A percentile compares a stretch with the other conserved stretches of the same genome.
phyloP scores from a whole-genome alignment of 2,329 filamentous ascomycete species.

The Aspergillus carbonarius region DNA sequence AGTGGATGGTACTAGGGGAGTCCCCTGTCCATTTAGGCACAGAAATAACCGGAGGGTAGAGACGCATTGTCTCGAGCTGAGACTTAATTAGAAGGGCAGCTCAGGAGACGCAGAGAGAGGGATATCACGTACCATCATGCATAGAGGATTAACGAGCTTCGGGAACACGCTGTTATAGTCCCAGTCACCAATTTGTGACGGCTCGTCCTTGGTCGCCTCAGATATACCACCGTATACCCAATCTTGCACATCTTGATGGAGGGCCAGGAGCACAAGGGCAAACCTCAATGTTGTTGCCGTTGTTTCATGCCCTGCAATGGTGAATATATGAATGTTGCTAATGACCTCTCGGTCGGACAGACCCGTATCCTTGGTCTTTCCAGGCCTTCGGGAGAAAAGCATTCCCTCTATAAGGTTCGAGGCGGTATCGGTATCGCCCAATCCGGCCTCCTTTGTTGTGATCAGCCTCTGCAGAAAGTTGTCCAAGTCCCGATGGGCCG shows the following conservation, averaged over 20 bases:
- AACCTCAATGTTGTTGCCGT: slow-evolving; percentile 49
- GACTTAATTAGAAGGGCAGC: slow-evolving; percentile 13
- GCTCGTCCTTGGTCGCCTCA: slow-evolving; percentile 20
- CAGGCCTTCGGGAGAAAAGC: slow-evolving; percentile 7
- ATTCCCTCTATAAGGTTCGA: slow-evolving; percentile 19
- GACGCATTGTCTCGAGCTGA: slow-evolving; percentile 46
- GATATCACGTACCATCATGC: slow-evolving; percentile 19
- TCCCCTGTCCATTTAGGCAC: slow-evolving; percentile 31
- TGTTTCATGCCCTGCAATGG: slow-evolving; percentile 54
- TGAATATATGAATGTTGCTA: slow-evolving; percentile 52
- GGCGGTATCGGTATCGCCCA: slow-evolving; percentile 8
- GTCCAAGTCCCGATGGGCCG: slow-evolving; percentile 25
- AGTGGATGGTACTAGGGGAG: slow-evolving; percentile 11
- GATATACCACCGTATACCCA: slow-evolving; percentile 47
- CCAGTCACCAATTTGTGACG: slow-evolving; percentile 26
- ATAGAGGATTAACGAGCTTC: slow-evolving; percentile 30
- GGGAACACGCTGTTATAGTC: slow-evolving; percentile 42
- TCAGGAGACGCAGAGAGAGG: not conserved
- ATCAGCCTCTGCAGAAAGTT: slow-evolving; percentile 19
- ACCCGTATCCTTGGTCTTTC: not conserved
- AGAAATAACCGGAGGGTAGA: slow-evolving; percentile 38
- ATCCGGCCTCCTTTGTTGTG: slow-evolving; percentile 27
- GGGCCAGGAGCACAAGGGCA: slow-evolving; percentile 46
- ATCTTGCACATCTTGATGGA: slow-evolving; percentile 46
- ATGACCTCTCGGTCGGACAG: slow-evolving; percentile 43